Percentiles rank a stretch among this genome's conserved stretches.
Conservation (phyloP, 805 yeast species). For the Ogataea kodamae region DNA sequence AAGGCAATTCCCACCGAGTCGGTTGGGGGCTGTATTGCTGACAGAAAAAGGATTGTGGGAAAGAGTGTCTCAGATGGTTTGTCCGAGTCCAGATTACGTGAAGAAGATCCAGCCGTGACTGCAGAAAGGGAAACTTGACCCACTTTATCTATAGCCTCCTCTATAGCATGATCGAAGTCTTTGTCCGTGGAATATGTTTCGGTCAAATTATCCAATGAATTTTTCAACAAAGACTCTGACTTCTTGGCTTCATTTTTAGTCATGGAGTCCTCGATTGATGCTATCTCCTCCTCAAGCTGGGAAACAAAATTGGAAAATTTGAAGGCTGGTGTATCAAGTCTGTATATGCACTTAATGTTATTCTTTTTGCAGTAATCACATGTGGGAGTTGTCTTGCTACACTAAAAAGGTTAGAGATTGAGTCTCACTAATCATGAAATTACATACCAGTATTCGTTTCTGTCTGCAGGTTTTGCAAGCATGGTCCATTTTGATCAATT, state of each 20-base stretch:
- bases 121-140: slow-evolving; percentile 4
- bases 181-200: background rate
- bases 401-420: background rate
- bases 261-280: slow-evolving; percentile 1
- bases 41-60: slow-evolving; percentile 2
- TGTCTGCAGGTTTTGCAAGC: slow-evolving; percentile 2
- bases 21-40: background rate
- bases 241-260: too few relatives aligned
- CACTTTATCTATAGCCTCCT: slow-evolving; percentile 1
- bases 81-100: background rate
- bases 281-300: slow-evolving; percentile 3
- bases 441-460: slow-evolving; percentile 2
- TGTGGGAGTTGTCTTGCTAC: background rate
- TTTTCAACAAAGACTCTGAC: background rate
- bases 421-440: background rate
- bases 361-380: background rate
- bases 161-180: slow-evolving; percentile 2
- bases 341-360: background rate
- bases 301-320: slow-evolving; percentile 2
- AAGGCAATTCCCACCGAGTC: background rate
- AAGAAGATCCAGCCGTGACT: slow-evolving; percentile 3
- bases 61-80: slow-evolving; percentile 1
- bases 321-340: slow-evolving; percentile 1
- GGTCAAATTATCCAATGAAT: background rate
- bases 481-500: slow-evolving; percentile 3